Evolutionary conservation across 2,329 filamentous ascomycete species (phyloP).

Genomic region (Proliferodiscus dingleyae): DNA sequence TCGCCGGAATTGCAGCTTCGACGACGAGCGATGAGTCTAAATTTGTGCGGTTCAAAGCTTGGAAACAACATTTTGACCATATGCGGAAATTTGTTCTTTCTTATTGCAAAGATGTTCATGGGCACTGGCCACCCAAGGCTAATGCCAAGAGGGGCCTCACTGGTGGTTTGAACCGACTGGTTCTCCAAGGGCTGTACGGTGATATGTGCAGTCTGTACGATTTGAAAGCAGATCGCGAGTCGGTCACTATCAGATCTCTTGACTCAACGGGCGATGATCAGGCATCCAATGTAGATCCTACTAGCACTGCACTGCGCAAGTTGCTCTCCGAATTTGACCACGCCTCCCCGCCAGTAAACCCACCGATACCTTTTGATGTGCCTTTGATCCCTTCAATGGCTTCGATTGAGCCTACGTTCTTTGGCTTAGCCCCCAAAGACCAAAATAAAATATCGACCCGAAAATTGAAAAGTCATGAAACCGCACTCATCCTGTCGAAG

Average conservation of each 20-base stretch:
- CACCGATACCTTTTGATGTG: slow-evolving; percentile 85
- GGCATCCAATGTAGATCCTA: slow-evolving; percentile 51
- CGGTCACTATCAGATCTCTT: slow-evolving; percentile 72
- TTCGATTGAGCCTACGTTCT: slow-evolving; percentile 59
- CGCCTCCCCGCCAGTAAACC: slow-evolving; percentile 82
- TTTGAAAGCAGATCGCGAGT: slow-evolving; percentile 73
- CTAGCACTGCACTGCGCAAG: slow-evolving; percentile 66
- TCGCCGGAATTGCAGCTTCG: slow-evolving; percentile 81
- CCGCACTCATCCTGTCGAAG: slow-evolving; percentile 69
- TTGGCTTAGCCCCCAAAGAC: slow-evolving; percentile 64
- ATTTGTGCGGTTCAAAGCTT: slow-evolving; percentile 75
- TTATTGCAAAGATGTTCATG: slow-evolving; percentile 62
- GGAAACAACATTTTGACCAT: slow-evolving; percentile 69
- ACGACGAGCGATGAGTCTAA: slow-evolving; percentile 73
- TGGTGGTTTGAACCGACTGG: slow-evolving; percentile 78
- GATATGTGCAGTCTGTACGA: slow-evolving; percentile 88
- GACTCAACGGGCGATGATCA: slow-evolving; percentile 51
- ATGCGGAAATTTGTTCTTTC: slow-evolving; percentile 62
- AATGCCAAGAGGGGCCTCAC: slow-evolving; percentile 88
- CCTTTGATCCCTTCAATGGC: slow-evolving; percentile 70
- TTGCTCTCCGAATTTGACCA: slow-evolving; percentile 85
- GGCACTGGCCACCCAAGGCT: slow-evolving; percentile 87
- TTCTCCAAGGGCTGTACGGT: slow-evolving; percentile 75
- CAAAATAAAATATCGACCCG: slow-evolving; percentile 66
- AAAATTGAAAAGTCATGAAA: slow-evolving; percentile 73